phyloP scores from a whole-genome alignment of 1,284 basidiomycete genomes.

The Sutorius eximius region DNA sequence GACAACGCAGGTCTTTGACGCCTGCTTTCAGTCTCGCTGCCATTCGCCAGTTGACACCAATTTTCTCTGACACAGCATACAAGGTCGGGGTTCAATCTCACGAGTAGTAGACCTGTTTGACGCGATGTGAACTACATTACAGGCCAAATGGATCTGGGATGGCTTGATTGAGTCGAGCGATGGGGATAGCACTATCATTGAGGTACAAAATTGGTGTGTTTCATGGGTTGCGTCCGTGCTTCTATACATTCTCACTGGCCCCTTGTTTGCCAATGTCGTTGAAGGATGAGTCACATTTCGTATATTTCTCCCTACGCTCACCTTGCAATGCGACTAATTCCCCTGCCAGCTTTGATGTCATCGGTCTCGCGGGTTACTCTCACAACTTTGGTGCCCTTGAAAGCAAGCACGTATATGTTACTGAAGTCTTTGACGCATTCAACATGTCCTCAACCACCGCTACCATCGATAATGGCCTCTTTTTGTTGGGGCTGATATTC shows the following conservation, averaged over 20 bases:
- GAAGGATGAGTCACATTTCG: no score
- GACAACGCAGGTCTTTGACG: slow-evolving; percentile 41
- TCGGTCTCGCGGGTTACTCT: no score
- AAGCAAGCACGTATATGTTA: not conserved
- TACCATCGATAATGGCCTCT: not conserved
- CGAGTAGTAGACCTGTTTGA: not conserved
- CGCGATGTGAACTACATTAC: not conserved
- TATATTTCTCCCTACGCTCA: no score
- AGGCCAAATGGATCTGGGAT: slow-evolving; percentile 52
- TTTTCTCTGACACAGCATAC: no score
- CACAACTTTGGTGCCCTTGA: not conserved
- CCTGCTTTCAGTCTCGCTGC: no score
- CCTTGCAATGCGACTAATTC: no score
- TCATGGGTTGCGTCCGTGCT: not conserved
- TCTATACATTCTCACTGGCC: no score
- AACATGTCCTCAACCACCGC: not conserved
- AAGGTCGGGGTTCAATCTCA: slow-evolving; percentile 33
- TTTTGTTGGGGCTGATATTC: slow-evolving; percentile 14
- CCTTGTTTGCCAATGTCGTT: no score
- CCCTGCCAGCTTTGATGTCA: no score
- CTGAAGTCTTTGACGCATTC: not conserved
- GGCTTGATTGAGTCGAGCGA: slow-evolving; percentile 38
- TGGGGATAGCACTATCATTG: slow-evolving; percentile 38
- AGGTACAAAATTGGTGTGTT: slow-evolving; percentile 42
- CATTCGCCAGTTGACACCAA: no score